Conservation (phyloP, 2,329 filamentous ascomycete genomes). For the Taxawa tesnikishii region DNA sequence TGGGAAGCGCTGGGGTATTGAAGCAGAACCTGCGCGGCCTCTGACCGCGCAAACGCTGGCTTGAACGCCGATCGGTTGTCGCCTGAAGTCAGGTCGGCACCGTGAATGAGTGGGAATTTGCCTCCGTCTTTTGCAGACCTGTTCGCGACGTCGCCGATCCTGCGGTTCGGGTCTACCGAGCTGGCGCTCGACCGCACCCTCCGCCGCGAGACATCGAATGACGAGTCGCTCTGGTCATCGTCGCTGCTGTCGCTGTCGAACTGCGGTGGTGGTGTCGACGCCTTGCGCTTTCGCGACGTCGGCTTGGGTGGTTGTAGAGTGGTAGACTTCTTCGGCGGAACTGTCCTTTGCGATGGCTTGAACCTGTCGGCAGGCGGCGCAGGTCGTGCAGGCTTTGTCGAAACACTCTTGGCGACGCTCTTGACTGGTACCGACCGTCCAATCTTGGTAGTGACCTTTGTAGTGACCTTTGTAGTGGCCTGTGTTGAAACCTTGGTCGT, state of each 20-base stretch:
- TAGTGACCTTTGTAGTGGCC: too few species aligned
- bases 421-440: too few species aligned
- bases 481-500: too few species aligned
- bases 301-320: too few species aligned
- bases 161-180: slow-evolving; percentile 14
- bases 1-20: slow-evolving; percentile 71
- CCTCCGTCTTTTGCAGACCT: slow-evolving; percentile 11
- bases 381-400: too few species aligned
- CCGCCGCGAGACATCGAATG: slow-evolving; percentile 19
- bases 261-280: slow-evolving; percentile 18
- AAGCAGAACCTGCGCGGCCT: slow-evolving; percentile 40
- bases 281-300: slow-evolving; percentile 26
- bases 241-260: slow-evolving; percentile 18
- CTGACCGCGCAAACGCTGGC: slow-evolving; percentile 33
- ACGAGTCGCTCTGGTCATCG: slow-evolving; percentile 16
- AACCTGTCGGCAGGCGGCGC: too few species aligned
- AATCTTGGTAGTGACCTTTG: too few species aligned
- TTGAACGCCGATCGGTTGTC: slow-evolving; percentile 34
- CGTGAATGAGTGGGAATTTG: slow-evolving; percentile 26
- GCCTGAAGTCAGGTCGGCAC: slow-evolving; percentile 28
- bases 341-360: too few species aligned
- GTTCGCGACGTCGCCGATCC: slow-evolving; percentile 3
- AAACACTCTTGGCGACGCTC: too few species aligned
- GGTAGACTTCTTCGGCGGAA: too few species aligned
- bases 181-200: slow-evolving; percentile 22